These are phyloP conservation scores for Pythium dissimile DNA, from an alignment of 352 stramenopile species.

Conservation along the genomic window DNA sequence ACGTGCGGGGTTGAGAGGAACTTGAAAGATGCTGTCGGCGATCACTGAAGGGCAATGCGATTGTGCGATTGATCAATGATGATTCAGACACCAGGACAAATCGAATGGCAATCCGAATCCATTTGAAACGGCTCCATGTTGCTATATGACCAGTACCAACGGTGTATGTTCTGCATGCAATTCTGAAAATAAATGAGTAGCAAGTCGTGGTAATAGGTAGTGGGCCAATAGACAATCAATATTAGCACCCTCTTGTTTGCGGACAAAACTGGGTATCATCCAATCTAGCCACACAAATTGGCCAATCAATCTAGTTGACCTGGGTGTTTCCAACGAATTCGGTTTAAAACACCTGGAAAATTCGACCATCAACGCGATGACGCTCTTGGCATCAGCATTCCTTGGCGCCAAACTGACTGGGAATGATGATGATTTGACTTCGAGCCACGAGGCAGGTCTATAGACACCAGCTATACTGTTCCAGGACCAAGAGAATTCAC, in stretches of 20 bases:
- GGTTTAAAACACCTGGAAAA: not conserved
- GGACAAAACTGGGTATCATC: not conserved
- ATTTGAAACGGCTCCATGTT: not conserved
- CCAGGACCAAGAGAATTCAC: no score
- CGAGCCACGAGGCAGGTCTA: no score
- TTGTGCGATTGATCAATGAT: no score
- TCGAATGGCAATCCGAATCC: slow-evolving; percentile 18
- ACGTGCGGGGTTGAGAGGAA: not conserved
- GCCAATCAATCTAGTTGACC: not conserved
- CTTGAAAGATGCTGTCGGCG: slow-evolving; percentile 4
- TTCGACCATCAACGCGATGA: slow-evolving; percentile 8
- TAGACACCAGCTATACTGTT: no score
- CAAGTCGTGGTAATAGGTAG: not conserved
- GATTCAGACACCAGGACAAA: not conserved
- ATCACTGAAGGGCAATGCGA: slow-evolving; percentile 1
- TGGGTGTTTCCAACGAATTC: not conserved
- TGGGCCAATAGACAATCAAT: not conserved
- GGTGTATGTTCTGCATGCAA: not conserved
- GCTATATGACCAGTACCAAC: slow-evolving; percentile 7
- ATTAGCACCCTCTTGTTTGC: not conserved
- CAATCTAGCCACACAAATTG: not conserved
- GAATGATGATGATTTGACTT: no score
- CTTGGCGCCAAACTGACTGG: not conserved
- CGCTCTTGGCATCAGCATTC: slow-evolving; percentile 4
- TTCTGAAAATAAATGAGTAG: not conserved